These are phyloP conservation scores for Aspergillus pseudoglaucus DNA, from an alignment of 2,329 filamentous ascomycete species.

Conservation along the genomic window DNA sequence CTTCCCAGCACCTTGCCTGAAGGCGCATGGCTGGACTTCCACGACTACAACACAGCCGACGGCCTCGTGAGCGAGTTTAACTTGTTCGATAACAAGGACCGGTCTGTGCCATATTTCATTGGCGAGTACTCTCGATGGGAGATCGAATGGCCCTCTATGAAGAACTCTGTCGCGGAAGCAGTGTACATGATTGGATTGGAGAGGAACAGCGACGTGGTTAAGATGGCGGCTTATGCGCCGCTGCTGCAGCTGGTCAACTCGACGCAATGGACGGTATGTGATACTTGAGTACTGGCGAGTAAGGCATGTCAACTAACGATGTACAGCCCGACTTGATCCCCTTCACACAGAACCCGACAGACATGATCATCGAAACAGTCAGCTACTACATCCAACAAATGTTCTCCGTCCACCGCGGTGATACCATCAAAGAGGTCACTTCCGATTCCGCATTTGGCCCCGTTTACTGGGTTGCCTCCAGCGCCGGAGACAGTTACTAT, in stretches of 20 bases:
- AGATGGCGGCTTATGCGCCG: slow-evolving; percentile 24
- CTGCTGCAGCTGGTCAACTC: slow-evolving; percentile 22
- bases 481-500: slow-evolving; percentile 10
- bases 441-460: slow-evolving; percentile 16
- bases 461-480: slow-evolving; percentile 25
- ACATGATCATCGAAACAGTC: slow-evolving; percentile 15
- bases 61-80: slow-evolving; percentile 44
- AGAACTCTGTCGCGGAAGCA: slow-evolving; percentile 57
- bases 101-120: slow-evolving; percentile 19
- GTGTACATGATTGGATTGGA: slow-evolving; percentile 51
- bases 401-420: slow-evolving; percentile 19
- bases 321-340: slow-evolving; percentile 19
- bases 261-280: slow-evolving; percentile 22
- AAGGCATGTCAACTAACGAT: neutral
- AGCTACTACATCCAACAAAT: slow-evolving; percentile 25
- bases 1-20: slow-evolving; percentile 17
- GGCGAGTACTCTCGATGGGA: slow-evolving; percentile 20
- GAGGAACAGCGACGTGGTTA: slow-evolving; percentile 27
- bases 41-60: slow-evolving; percentile 47
- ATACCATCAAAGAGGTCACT: slow-evolving; percentile 16
- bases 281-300: too few relatives aligned
- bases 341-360: slow-evolving; percentile 13
- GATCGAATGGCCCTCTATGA: slow-evolving; percentile 11
- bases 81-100: slow-evolving; percentile 48
- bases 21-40: slow-evolving; percentile 43